Conservation (phyloP, 768 basidiomycete genomes). For the Tylopilus subfusipes region DNA sequence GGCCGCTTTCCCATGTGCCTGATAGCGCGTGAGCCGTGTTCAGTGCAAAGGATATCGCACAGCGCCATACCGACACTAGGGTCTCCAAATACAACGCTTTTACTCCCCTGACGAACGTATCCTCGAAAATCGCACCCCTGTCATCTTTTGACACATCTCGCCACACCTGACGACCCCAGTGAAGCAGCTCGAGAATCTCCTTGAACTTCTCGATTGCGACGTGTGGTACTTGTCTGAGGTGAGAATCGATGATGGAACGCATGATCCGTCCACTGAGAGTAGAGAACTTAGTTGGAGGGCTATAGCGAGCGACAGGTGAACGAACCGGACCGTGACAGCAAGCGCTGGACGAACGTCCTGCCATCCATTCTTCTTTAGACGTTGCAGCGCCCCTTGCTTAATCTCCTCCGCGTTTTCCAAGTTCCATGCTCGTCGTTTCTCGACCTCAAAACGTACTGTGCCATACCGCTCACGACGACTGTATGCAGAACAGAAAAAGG, state of each 20-base stretch:
- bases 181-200: background rate
- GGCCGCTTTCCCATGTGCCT: background rate
- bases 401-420: background rate
- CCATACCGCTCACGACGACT: background rate
- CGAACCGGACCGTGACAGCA: background rate
- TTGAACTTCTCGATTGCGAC: background rate
- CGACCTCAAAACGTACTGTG: background rate
- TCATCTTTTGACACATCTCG: background rate
- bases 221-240: background rate
- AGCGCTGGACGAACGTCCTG: background rate
- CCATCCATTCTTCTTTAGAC: background rate
- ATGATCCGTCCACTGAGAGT: background rate
- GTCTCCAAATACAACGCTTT: background rate
- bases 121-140: background rate
- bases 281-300: background rate
- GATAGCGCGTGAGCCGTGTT: background rate
- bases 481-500: background rate
- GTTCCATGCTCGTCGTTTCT: background rate
- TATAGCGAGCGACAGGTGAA: background rate
- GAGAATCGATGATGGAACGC: background rate
- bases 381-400: background rate
- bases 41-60: too few relatives aligned
- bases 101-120: slow-evolving; percentile 1
- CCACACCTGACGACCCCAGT: slow-evolving; percentile 6
- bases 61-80: background rate